These are phyloP conservation scores for Termitomyces heimii DNA, from an alignment of 768 basidiomycete genomes.

Conservation along the genomic window DNA sequence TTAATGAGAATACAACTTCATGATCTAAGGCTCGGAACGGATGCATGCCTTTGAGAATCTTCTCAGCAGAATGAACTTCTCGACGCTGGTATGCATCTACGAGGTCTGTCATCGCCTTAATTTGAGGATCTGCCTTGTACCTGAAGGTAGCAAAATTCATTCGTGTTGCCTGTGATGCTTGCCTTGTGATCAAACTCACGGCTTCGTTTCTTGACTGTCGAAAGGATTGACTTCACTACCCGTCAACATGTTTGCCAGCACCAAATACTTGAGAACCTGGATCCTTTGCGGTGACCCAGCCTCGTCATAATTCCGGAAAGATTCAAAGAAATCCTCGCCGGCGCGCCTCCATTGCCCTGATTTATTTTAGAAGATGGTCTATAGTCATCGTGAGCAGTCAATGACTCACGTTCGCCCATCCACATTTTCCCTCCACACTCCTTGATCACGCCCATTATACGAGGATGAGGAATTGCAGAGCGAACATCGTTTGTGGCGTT, in stretches of 20 bases:
- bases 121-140: conserved; percentile 94
- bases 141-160: conserved; percentile 29
- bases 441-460: conserved; percentile 98
- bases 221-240: conserved; percentile 99
- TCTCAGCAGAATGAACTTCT: conserved; percentile 97
- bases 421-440: conserved; percentile 99
- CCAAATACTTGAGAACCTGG: conserved; percentile 97
- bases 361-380: not conserved
- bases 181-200: conserved; percentile 42
- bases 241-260: conserved; percentile 96
- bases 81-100: conserved; percentile 95
- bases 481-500: conserved; percentile 90
- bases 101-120: conserved; percentile 96
- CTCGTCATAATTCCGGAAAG: conserved; percentile 98
- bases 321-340: conserved; percentile 97
- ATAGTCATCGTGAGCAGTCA: too few relatives aligned
- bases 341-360: conserved; percentile 94
- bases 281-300: conserved; percentile 95
- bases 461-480: conserved; percentile 95
- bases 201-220: conserved; percentile 99
- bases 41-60: conserved; percentile 74
- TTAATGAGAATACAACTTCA: not conserved
- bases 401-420: conserved; percentile 91
- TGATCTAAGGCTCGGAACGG: not conserved
- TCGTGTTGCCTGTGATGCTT: not conserved